Base-by-base conservation (phyloP, 495 filamentous ascomycete species). In the Neurospora sp. region DNA sequence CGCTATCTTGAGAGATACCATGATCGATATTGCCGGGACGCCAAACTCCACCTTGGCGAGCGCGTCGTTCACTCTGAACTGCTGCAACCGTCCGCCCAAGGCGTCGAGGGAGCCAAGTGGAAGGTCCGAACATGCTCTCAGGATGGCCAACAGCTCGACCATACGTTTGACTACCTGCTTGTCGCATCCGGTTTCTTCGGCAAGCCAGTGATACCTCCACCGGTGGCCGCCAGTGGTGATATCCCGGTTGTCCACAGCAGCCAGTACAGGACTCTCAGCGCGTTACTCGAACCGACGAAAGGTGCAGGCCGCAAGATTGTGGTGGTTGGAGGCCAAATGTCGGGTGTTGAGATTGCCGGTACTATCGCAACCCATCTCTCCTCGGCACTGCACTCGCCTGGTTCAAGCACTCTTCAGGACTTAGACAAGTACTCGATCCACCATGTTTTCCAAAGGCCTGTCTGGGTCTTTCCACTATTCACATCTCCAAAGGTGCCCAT, bases 271-370 rank as follows among this genome's bases (percentile, higher is more conserved):
- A 76, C 84, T 76, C 76, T 86, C 39, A 71, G 83, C 72, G 73
- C 73, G 48, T 71, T 88, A 62, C 27, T 86, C 16, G 74, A 74
- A 5, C 80, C 74, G 0, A 69, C 75, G 23, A 59, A n/a, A 12
- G 74, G 74, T 0, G 80, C 75, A 18, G 80, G 80, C 0, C 85
- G 87, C n/a, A 92, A 91, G 76, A 88, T 96, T 69, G 85, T 94
- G 4, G 86, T 97, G 16, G 86, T 95, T 10, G 94, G 94, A 5
- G 93, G 93, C 3, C 92, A 92, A 72, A 93, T 96, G 87, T 95
- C 92, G 20, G 93, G 92, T 0, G 87, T 89, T 10, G 94, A 97
- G 82, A 88, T 90, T 48, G 92, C 92, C 8, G 89, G 90, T 27
- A 87, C 89, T 5, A 84, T 94, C 41, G 93, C 93, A 16, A 84